A percentile compares a stretch with the other conserved stretches of the same genome.
These are phyloP conservation scores for Prunus salicina DNA, from an alignment of 306 rosid species.

Conservation along the genomic window DNA sequence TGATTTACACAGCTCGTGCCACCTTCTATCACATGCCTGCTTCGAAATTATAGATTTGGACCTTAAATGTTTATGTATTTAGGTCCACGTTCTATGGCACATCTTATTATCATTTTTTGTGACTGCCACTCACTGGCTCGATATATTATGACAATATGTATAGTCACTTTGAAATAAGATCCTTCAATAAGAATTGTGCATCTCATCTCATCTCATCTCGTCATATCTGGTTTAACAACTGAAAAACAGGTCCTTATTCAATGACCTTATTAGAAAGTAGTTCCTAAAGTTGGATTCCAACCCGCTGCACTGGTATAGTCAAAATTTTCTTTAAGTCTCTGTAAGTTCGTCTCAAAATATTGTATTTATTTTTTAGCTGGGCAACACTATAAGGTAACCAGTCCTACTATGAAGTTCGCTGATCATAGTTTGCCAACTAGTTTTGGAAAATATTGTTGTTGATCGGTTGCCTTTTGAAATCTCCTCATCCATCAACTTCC, in stretches of 20 bases:
- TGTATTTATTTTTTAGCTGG: too few relatives aligned
- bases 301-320: too few relatives aligned
- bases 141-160: neutral
- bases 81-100: neutral
- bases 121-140: neutral
- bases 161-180: neutral
- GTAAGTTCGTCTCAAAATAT: too few relatives aligned
- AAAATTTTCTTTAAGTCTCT: too few relatives aligned
- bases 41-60: slow-evolving; percentile 43
- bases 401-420: too few relatives aligned
- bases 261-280: neutral
- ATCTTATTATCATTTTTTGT: neutral
- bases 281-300: too few relatives aligned
- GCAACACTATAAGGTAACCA: too few relatives aligned
- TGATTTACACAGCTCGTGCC: slow-evolving; percentile 56
- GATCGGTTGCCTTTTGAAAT: too few relatives aligned
- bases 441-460: too few relatives aligned
- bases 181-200: neutral
- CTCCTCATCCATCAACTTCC: too few relatives aligned
- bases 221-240: neutral
- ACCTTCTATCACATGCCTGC: slow-evolving; percentile 55
- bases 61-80: neutral
- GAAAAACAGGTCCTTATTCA: too few relatives aligned
- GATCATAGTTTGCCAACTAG: too few relatives aligned
- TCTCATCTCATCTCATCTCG: neutral